These are phyloP conservation scores for Heliocybe sulcata DNA, from an alignment of 1,284 basidiomycete species.

Conservation along the genomic window DNA sequence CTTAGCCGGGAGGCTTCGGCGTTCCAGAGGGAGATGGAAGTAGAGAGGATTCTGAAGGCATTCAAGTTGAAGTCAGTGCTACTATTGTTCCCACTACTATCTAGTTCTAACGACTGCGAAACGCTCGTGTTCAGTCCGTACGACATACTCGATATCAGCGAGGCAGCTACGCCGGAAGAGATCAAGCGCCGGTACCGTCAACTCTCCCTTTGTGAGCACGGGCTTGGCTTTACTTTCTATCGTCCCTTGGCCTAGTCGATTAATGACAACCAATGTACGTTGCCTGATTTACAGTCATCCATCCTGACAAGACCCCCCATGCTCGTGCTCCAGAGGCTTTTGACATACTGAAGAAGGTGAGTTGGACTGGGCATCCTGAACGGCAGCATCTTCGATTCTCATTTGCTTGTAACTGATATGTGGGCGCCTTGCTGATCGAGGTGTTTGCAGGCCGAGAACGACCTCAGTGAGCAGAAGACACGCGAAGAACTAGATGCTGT, in stretches of 20 bases:
- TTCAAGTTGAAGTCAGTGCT: slow-evolving; percentile 74
- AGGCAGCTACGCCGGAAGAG: slow-evolving; percentile 56
- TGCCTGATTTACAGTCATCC: slow-evolving; percentile 58
- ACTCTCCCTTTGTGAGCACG: slow-evolving; percentile 65
- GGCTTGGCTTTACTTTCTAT: background rate
- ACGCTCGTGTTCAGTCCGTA: slow-evolving; percentile 56
- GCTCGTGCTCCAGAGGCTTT: slow-evolving; percentile 77
- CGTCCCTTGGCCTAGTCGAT: background rate
- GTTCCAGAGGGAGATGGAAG: slow-evolving; percentile 76
- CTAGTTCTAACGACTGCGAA: too few species aligned
- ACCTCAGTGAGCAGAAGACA: slow-evolving; percentile 66
- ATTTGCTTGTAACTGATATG: too few species aligned
- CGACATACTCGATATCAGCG: slow-evolving; percentile 67
- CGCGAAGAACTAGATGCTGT: slow-evolving; percentile 74
- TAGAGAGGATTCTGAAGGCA: slow-evolving; percentile 78
- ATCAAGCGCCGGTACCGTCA: slow-evolving; percentile 79
- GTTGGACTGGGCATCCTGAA: slow-evolving; percentile 7
- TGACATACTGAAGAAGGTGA: slow-evolving; percentile 77
- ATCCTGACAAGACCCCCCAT: slow-evolving; percentile 81
- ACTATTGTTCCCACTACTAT: background rate
- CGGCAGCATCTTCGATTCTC: background rate
- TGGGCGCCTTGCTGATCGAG: slow-evolving; percentile 2
- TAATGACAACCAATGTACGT: slow-evolving; percentile 26
- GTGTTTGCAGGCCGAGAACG: slow-evolving; percentile 63
- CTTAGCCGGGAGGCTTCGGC: slow-evolving; percentile 74